These are phyloP conservation scores for Pseudocercospora cruenta DNA, from an alignment of 2,329 filamentous ascomycete genomes.

Conservation along the genomic window DNA sequence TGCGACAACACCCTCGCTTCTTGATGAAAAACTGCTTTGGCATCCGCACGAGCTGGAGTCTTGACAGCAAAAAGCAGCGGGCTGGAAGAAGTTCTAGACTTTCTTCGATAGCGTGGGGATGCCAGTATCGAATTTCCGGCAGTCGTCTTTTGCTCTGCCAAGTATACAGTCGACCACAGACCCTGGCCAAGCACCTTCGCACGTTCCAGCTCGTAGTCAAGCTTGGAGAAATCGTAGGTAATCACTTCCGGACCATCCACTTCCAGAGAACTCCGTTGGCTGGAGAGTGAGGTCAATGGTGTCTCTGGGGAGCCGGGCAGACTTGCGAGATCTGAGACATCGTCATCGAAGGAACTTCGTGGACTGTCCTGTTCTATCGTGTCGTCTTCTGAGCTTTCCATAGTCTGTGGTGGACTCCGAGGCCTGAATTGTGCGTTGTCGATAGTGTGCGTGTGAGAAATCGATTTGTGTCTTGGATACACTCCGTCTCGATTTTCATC, in stretches of 20 bases:
- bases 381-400: constrained; percentile 63
- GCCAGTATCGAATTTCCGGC: constrained; percentile 12
- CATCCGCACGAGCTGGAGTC: constrained; percentile 37
- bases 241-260: constrained; percentile 19
- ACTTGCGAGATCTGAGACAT: constrained; percentile 20
- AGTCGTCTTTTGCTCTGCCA: constrained; percentile 32
- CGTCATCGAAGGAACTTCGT: constrained; percentile 22
- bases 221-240: constrained; percentile 32
- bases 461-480: constrained; percentile 24
- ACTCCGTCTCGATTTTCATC: constrained; percentile 20
- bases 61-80: constrained; percentile 40
- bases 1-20: constrained; percentile 40
- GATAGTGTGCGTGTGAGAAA: constrained; percentile 18
- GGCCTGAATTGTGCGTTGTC: constrained; percentile 21
- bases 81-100: constrained; percentile 18
- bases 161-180: constrained; percentile 43
- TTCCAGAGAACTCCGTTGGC: constrained; percentile 27
- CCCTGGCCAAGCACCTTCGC: constrained; percentile 40
- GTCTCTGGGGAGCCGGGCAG: constrained; percentile 21
- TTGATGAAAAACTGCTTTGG: constrained; percentile 38
- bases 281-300: constrained; percentile 24
- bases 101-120: constrained; percentile 20
- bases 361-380: constrained; percentile 49
- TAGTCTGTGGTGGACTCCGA: constrained; percentile 2
- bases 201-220: constrained; percentile 39